These are phyloP conservation scores for Setaria italica DNA, from an alignment of 202 grass and related monocot genomes.

Conservation along the genomic window DNA sequence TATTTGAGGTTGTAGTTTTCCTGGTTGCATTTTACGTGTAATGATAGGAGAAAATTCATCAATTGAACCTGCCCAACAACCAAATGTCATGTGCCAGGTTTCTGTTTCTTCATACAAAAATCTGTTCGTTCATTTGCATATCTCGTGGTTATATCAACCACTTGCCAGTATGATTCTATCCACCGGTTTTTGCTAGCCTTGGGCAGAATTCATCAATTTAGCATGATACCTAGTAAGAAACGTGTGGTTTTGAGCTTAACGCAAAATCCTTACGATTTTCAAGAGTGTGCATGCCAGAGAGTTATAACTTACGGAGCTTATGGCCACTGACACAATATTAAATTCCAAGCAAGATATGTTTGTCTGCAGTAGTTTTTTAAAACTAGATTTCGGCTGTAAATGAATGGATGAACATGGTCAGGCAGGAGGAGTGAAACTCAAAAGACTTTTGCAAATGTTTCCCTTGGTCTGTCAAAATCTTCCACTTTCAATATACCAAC, in stretches of 20 bases:
- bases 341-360: conserved; percentile 5
- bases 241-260: too few relatives aligned
- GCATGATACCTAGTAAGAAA: too few relatives aligned
- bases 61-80: conserved; percentile 1
- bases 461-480: too few relatives aligned
- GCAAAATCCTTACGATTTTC: too few relatives aligned
- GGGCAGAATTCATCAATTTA: too few relatives aligned
- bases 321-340: background rate
- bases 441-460: too few relatives aligned
- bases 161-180: background rate
- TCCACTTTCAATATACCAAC: too few relatives aligned
- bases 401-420: too few relatives aligned
- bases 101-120: background rate
- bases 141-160: background rate
- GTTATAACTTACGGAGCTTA: background rate
- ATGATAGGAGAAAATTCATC: background rate
- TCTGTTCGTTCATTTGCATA: background rate
- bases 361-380: background rate
- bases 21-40: background rate
- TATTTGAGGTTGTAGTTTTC: background rate
- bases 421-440: too few relatives aligned
- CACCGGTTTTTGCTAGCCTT: background rate
- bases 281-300: too few relatives aligned
- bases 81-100: background rate
- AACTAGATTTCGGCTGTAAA: too few relatives aligned